Conservation (phyloP, 371 early-diverging fungal genomes). For the Mucor saturninus region DNA sequence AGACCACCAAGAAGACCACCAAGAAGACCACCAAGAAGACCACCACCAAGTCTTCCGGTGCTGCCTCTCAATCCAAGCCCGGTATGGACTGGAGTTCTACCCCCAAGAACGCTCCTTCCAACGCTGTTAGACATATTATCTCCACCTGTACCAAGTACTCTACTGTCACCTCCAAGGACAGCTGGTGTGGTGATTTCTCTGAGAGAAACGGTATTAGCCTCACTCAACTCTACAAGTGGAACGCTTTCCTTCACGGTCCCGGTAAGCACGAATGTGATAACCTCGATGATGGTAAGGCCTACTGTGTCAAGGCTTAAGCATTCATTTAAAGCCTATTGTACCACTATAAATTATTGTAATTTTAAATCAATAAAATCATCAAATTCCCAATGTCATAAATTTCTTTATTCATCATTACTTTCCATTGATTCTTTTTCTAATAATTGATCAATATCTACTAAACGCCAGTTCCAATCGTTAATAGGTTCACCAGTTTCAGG, state of each 20-base stretch:
- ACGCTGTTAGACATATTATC: constrained; percentile 36
- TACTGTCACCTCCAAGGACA: constrained; percentile 26
- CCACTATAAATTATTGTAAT: constrained; percentile 1
- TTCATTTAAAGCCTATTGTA: neutral
- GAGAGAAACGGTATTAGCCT: constrained; percentile 28
- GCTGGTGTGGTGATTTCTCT: constrained; percentile 34
- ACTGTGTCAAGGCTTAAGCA: constrained; percentile 34
- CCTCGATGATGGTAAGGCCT: constrained; percentile 42
- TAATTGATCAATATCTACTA: constrained; percentile 64
- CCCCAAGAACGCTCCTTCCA: constrained; percentile 30
- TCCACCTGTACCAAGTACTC: constrained; percentile 40
- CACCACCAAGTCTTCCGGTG: constrained; percentile 11
- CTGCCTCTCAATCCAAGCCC: constrained; percentile 27
- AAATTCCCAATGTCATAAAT: neutral
- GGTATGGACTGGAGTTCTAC: constrained; percentile 34
- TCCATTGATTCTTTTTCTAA: constrained; percentile 58
- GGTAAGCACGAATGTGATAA: constrained; percentile 40
- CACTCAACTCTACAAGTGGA: constrained; percentile 33
- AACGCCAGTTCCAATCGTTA: constrained; percentile 62
- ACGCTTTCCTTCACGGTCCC: constrained; percentile 38
- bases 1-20: constrained; percentile 25
- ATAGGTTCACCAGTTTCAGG: constrained; percentile 56
- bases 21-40: constrained; percentile 20
- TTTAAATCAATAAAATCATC: constrained; percentile 13
- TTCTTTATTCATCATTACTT: constrained; percentile 14